Evolutionary conservation across 2,329 filamentous ascomycete species (phyloP).

Genomic region (Neonectria neomacrospora): DNA sequence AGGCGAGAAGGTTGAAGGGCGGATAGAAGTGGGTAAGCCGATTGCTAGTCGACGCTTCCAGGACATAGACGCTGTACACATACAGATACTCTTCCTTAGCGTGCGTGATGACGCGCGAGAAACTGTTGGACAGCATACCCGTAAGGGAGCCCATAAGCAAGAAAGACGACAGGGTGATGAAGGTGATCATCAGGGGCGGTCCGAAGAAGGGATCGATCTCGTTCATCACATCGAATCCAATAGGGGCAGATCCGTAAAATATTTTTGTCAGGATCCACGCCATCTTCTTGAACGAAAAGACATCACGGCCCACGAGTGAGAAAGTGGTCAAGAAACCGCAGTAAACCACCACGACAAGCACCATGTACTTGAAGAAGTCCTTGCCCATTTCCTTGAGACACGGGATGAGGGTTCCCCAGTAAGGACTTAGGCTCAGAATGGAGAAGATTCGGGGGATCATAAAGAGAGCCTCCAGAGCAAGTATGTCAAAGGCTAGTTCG

Average conservation of each 20-base stretch:
- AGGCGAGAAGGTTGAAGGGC: conserved; percentile 78
- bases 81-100: conserved; percentile 82
- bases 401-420: conserved; percentile 90
- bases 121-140: conserved; percentile 81
- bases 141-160: conserved; percentile 82
- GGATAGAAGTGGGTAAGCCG: conserved; percentile 77
- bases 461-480: conserved; percentile 88
- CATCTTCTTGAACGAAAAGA: conserved; percentile 74
- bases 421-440: conserved; percentile 85
- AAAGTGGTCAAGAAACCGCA: conserved; percentile 91
- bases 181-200: conserved; percentile 74
- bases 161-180: conserved; percentile 81
- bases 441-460: conserved; percentile 91
- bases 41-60: conserved; percentile 75
- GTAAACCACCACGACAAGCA: conserved; percentile 84
- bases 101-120: conserved; percentile 71
- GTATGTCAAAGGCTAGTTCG: conserved; percentile 86
- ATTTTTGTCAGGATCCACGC: conserved; percentile 82
- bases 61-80: conserved; percentile 74
- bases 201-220: conserved; percentile 69
- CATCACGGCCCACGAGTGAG: conserved; percentile 77
- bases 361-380: conserved; percentile 87
- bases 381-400: conserved; percentile 95
- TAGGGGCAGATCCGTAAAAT: conserved; percentile 80
- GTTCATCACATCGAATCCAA: conserved; percentile 77